Base-by-base conservation (phyloP, 2,329 filamentous ascomycete genomes). In the Exophiala aquamarina region DNA sequence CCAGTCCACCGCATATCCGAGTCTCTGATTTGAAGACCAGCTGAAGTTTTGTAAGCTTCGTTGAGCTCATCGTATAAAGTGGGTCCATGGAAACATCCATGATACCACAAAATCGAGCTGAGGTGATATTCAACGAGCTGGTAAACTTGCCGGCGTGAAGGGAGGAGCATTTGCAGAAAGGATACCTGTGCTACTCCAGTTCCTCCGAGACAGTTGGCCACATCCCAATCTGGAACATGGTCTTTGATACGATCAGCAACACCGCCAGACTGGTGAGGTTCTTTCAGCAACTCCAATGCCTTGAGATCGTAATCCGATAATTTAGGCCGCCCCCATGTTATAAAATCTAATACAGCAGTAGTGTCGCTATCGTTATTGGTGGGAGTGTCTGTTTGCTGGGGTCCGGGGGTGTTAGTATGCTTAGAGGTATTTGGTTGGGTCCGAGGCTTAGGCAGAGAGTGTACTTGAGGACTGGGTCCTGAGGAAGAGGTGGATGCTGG, bases 311-410 rank as follows among this genome's bases (percentile, higher is more conserved):
- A 57, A 33, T 57, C 55, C 17, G 56, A 53, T 13, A 56, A 36
- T 32, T 52, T 57, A n/a, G 41, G 63, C 13, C 72, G 66, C 7
- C 72, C 73, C 73, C 73, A 76, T 1, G 72, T 71, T 2, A 75
- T 61, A 36, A 74, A 76, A 44, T 76, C 72, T 0, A 76, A 63
- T 3, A 75, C 70, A 15, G 41, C 44, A 11, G 49, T 44, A 39
- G 49, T 51, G 23, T 55, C 47, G 28, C 43, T 31, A 33, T 45
- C 48, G 10, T 28, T 19, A 6, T 35, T 35, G 15, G 46, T 19
- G 10, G 38, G 28, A 38, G 43, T 50, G 21, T 29, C 4, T 13
- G 18, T 6, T 33, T 14, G n/a, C n/a, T 17, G n/a, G 8, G 19
- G 11, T 5, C 28, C 29, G 15, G 42, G 23, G 31, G 39, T 49